Conservation (phyloP, 2,329 filamentous ascomycete species). For the Zymoseptoria ardabiliae region DNA sequence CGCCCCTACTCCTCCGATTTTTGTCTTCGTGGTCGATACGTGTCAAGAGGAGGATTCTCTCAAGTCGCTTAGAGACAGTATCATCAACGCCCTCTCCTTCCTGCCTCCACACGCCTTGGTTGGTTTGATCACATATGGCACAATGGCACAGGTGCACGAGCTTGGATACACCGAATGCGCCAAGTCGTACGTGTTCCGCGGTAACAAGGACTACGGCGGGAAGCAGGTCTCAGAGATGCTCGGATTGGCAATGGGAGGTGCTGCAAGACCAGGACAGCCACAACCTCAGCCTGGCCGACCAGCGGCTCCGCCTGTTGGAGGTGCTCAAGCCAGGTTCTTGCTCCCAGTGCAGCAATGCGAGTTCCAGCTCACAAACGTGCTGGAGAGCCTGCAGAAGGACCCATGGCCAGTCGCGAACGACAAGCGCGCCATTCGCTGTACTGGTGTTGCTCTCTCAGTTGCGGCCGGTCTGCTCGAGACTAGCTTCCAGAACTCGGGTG, state of each 20-base stretch:
- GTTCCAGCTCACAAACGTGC: constrained; percentile 90
- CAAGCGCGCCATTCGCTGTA: constrained; percentile 81
- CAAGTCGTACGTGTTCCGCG: constrained; percentile 96
- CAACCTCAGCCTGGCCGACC: constrained; percentile 56
- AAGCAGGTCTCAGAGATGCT: constrained; percentile 99
- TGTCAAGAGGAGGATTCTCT: constrained; percentile 85
- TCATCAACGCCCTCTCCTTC: constrained; percentile 77
- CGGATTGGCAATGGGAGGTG: constrained; percentile 61
- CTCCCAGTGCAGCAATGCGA: constrained; percentile 92
- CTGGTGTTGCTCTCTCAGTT: constrained; percentile 91
- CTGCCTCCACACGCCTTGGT: constrained; percentile 76
- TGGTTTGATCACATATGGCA: constrained; percentile 80
- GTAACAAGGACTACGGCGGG: constrained; percentile 94
- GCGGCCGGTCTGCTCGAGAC: constrained; percentile 88
- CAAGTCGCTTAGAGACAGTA: constrained; percentile 73
- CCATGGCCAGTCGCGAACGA: constrained; percentile 97
- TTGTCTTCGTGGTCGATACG: constrained; percentile 79
- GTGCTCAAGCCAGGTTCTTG: constrained; percentile 81
- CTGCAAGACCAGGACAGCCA: constrained; percentile 65
- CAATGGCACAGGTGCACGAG: constrained; percentile 96
- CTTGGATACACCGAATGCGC: constrained; percentile 96
- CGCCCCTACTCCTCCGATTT: constrained; percentile 78
- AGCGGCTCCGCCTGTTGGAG: constrained; percentile 57
- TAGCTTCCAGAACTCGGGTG: constrained; percentile 91
- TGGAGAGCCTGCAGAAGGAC: constrained; percentile 93